A percentile compares a stretch with the other conserved stretches of the same genome.
These are phyloP conservation scores for Fusarium haematococcum DNA, from an alignment of 2,329 filamentous ascomycete genomes.

Conservation along the genomic window DNA sequence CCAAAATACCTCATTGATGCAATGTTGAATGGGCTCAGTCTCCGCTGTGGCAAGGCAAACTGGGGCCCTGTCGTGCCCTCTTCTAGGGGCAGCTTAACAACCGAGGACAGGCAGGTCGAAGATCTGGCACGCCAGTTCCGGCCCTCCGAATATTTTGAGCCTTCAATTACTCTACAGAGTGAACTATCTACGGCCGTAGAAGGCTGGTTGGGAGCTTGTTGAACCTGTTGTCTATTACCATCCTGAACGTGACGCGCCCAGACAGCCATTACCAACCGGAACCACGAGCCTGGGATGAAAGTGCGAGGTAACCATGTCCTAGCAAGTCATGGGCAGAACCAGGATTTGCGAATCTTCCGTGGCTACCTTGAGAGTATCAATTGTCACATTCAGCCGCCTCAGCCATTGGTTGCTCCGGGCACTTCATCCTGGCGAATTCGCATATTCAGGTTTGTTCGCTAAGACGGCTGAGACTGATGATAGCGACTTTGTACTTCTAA, in stretches of 20 bases:
- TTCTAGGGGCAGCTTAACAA: neutral
- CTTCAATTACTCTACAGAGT: neutral
- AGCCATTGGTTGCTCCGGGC: neutral
- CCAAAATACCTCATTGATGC: neutral
- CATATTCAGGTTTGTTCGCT: neutral
- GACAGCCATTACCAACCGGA: neutral
- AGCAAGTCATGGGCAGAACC: neutral
- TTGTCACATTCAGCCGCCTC: neutral
- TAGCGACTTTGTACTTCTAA: neutral
- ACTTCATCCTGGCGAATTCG: neutral
- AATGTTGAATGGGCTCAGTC: neutral
- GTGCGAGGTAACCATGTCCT: neutral
- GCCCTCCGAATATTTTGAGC: neutral
- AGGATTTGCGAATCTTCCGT: neutral
- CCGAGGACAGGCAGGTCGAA: neutral
- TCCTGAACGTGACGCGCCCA: neutral
- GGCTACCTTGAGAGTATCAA: neutral
- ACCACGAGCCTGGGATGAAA: neutral
- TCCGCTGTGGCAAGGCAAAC: neutral
- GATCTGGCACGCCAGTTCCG: neutral
- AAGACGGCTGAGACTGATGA: neutral
- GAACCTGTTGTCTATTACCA: neutral
- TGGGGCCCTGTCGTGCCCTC: neutral
- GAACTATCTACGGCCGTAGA: neutral
- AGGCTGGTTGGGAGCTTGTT: neutral